These are phyloP conservation scores for Vigna reflexopilosa DNA, from an alignment of 306 rosid species.

Conservation along the genomic window DNA sequence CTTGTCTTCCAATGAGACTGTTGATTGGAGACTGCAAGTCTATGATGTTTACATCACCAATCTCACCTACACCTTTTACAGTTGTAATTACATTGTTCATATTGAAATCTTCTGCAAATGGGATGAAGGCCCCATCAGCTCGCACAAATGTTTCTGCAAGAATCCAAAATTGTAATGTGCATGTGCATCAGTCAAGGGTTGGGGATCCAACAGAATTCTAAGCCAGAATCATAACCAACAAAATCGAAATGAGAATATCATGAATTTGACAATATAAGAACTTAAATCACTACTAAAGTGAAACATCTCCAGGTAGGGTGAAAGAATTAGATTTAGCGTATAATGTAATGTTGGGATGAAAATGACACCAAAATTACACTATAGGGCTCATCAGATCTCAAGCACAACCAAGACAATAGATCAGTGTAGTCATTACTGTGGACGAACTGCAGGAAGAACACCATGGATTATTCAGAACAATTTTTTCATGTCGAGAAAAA, in stretches of 20 bases:
- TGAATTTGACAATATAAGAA: slow-evolving; percentile 18
- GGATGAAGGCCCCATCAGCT: slow-evolving; percentile 99
- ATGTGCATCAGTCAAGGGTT: slow-evolving; percentile 31
- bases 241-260: slow-evolving; percentile 46
- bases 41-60: slow-evolving; percentile 84
- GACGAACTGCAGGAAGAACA: background rate
- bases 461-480: background rate
- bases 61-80: slow-evolving; percentile 87
- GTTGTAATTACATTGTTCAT: slow-evolving; percentile 70
- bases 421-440: background rate
- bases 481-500: background rate
- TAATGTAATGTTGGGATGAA: slow-evolving; percentile 21
- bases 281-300: slow-evolving; percentile 18
- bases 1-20: slow-evolving; percentile 94
- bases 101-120: slow-evolving; percentile 86
- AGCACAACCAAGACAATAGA: slow-evolving; percentile 17
- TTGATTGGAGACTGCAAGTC: slow-evolving; percentile 94
- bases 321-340: slow-evolving; percentile 24
- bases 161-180: slow-evolving; percentile 50
- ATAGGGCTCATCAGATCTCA: background rate
- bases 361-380: slow-evolving; percentile 15
- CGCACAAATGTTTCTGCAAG: slow-evolving; percentile 97
- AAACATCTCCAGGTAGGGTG: slow-evolving; percentile 10
- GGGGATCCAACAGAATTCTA: slow-evolving; percentile 34
- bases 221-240: slow-evolving; percentile 41